phyloP scores from a whole-genome alignment of 2,329 filamentous ascomycete genomes.

The Aureobasidium lini region DNA sequence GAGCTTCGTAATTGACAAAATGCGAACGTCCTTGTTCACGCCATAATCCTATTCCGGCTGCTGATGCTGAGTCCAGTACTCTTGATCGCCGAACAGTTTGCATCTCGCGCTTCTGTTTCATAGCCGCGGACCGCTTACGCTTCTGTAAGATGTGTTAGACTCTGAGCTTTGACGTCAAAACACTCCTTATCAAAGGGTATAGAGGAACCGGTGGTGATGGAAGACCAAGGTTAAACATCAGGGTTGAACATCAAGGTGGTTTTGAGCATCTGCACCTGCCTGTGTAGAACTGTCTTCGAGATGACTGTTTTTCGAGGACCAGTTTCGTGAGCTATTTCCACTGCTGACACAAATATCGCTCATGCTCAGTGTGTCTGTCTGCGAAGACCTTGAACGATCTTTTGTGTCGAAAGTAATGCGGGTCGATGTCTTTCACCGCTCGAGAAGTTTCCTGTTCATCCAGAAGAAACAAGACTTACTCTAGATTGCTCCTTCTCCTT shows the following conservation, averaged over 20 bases:
- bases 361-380: no score
- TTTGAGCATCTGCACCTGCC: background rate
- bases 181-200: background rate
- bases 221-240: background rate
- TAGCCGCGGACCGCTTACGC: conserved; percentile 1
- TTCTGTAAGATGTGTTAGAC: conserved; percentile 13
- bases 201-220: background rate
- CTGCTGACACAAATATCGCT: no score
- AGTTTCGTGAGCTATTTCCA: no score
- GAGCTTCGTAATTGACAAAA: conserved; percentile 8
- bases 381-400: no score
- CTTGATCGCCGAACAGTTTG: conserved; percentile 13
- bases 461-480: conserved; percentile 18
- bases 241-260: background rate
- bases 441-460: background rate
- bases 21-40: conserved; percentile 15
- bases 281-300: background rate
- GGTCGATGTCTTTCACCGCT: no score
- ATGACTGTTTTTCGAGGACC: background rate
- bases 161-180: background rate
- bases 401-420: background rate
- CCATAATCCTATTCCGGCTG: conserved; percentile 2
- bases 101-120: conserved; percentile 3
- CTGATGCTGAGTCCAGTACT: conserved; percentile 3
- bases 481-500: conserved; percentile 28